Evolutionary conservation across 116 monocot genomes (phyloP).

Genomic region (Zostera marina): DNA sequence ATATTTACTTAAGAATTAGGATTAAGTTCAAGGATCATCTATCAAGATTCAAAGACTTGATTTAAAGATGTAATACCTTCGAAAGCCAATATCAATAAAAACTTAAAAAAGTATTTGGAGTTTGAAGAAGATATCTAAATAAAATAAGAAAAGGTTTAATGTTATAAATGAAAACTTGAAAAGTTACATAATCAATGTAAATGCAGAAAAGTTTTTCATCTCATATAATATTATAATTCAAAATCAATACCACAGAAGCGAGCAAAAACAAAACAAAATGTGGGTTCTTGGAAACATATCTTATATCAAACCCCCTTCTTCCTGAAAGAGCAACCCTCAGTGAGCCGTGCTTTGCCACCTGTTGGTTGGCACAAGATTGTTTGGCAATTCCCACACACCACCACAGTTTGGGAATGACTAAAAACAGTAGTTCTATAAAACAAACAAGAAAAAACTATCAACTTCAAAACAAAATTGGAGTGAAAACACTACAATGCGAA

Average conservation of each 20-base stretch:
- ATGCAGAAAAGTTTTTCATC: neutral
- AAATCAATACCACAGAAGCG: neutral
- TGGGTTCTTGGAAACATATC: neutral
- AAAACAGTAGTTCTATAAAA: conserved; percentile 52
- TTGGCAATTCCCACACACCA: conserved; percentile 56
- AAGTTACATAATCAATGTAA: too few species aligned
- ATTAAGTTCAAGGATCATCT: too few species aligned
- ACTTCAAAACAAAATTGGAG: neutral
- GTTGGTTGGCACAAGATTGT: conserved; percentile 70
- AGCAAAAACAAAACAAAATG: conserved; percentile 1
- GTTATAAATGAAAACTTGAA: too few species aligned
- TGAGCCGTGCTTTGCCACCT: conserved; percentile 48
- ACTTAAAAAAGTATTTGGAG: too few species aligned
- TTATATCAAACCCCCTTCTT: conserved; percentile 33
- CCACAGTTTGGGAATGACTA: conserved; percentile 61
- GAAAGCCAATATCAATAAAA: too few species aligned
- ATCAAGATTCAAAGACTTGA: too few species aligned
- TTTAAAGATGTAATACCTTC: too few species aligned
- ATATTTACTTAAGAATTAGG: too few species aligned
- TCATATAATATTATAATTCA: neutral
- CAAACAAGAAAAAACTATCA: neutral
- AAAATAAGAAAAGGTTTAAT: too few species aligned
- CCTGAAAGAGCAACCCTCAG: conserved; percentile 63
- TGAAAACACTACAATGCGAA: neutral
- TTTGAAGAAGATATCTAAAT: too few species aligned